A percentile compares a stretch with the other conserved stretches of the same genome.
These are phyloP conservation scores for Hypholoma fasciculare DNA, from an alignment of 768 basidiomycete species.

Conservation along the genomic window DNA sequence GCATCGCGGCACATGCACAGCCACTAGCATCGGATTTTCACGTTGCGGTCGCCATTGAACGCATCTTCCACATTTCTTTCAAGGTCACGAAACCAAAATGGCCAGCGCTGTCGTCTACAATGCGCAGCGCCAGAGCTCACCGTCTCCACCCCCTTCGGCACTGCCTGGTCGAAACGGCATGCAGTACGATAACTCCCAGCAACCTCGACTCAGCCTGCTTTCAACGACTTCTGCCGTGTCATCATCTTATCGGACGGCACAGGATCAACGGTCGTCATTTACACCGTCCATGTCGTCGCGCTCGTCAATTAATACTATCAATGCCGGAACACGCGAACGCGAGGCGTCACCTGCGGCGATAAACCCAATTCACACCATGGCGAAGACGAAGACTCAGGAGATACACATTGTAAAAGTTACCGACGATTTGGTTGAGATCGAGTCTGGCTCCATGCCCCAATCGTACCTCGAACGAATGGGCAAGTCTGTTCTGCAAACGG, in stretches of 20 bases:
- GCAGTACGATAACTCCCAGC: background rate
- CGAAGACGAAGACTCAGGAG: conserved; percentile 36
- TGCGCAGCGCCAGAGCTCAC: conserved; percentile 21
- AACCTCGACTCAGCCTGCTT: conserved; percentile 18
- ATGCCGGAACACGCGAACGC: conserved; percentile 5
- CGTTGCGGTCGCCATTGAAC: background rate
- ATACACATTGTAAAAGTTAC: conserved; percentile 57
- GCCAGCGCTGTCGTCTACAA: conserved; percentile 12
- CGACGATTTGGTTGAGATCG: conserved; percentile 43
- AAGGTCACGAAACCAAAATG: conserved; percentile 4
- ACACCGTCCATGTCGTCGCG: conserved; percentile 27
- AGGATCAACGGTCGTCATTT: conserved; percentile 7
- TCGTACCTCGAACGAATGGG: conserved; percentile 34
- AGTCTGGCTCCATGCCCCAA: conserved; percentile 33
- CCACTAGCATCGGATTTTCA: conserved; percentile 6
- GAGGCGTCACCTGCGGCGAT: conserved; percentile 1
- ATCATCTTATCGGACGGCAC: conserved; percentile 37
- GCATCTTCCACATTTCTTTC: background rate
- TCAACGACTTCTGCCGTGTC: conserved; percentile 14
- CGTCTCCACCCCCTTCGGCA: conserved; percentile 22
- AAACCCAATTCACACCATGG: conserved; percentile 20
- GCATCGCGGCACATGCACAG: background rate
- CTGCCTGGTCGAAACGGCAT: background rate
- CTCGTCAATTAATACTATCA: conserved; percentile 33
- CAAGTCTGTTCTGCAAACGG: conserved; percentile 31